Percentiles rank a stretch among this genome's conserved stretches.
Conservation (phyloP, 2,329 filamentous ascomycete species). For the Tolypocladium album region DNA sequence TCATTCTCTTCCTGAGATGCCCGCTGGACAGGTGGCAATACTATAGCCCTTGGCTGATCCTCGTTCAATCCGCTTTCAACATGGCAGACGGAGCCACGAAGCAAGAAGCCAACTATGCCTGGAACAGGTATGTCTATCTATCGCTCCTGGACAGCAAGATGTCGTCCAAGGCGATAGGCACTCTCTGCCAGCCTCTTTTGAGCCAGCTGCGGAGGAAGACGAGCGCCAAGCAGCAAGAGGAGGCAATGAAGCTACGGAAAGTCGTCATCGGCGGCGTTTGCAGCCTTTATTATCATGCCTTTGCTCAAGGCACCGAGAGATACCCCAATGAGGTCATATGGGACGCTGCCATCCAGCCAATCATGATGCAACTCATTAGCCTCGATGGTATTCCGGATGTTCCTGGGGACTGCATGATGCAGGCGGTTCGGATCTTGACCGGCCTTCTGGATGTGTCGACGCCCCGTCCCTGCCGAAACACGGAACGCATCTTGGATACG, state of each 20-base stretch:
- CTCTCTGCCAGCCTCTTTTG: slow-evolving; percentile 55
- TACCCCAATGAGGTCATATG: slow-evolving; percentile 67
- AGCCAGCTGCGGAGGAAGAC: slow-evolving; percentile 59
- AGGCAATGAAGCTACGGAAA: slow-evolving; percentile 36
- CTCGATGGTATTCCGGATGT: slow-evolving; percentile 22
- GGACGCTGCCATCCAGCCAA: slow-evolving; percentile 59
- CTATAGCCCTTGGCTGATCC: slow-evolving; percentile 61
- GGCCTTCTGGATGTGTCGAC: slow-evolving; percentile 55
- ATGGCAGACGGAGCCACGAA: slow-evolving; percentile 60
- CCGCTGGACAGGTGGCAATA: slow-evolving; percentile 60
- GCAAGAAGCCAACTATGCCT: slow-evolving; percentile 70
- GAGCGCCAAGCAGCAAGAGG: slow-evolving; percentile 43
- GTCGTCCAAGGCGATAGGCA: slow-evolving; percentile 19
- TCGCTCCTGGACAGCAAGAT: slow-evolving; percentile 55
- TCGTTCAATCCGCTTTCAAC: slow-evolving; percentile 80
- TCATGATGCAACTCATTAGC: slow-evolving; percentile 48
- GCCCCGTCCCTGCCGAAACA: slow-evolving; percentile 57
- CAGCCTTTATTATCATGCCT: slow-evolving; percentile 72
- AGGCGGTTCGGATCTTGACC: slow-evolving; percentile 59
- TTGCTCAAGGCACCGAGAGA: slow-evolving; percentile 57
- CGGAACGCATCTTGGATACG: slow-evolving; percentile 55
- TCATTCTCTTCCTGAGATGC: slow-evolving; percentile 67
- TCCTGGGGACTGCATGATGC: slow-evolving; percentile 39
- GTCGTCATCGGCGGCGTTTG: slow-evolving; percentile 60
- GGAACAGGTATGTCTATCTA: slow-evolving; percentile 74